Evolutionary conservation across 2,329 filamentous ascomycete species (phyloP).

Genomic region (Arachnomyces sp.): DNA sequence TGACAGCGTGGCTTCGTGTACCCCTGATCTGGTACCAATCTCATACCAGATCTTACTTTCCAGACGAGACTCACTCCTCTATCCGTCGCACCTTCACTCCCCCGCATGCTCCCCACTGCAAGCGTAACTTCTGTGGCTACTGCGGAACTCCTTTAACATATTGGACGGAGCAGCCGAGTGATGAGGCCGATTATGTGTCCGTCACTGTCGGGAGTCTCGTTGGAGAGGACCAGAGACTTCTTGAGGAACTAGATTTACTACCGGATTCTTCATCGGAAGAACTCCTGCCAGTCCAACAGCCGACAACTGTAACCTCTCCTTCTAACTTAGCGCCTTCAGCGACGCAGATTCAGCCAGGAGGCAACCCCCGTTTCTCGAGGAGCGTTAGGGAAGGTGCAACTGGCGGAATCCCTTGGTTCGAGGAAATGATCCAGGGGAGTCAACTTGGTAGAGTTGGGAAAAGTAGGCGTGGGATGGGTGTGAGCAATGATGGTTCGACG

Average conservation of each 20-base stretch:
- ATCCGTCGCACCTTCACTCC: conserved; percentile 64
- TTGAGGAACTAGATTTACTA: conserved; percentile 70
- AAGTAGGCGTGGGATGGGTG: conserved; percentile 49
- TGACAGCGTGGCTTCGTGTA: conserved; percentile 75
- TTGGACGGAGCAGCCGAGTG: conserved; percentile 67
- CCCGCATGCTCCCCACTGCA: conserved; percentile 49
- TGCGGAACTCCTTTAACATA: conserved; percentile 80
- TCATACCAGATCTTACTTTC: conserved; percentile 64
- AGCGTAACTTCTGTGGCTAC: conserved; percentile 82
- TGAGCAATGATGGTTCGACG: conserved; percentile 56
- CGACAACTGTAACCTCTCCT: neutral
- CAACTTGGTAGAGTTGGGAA: conserved; percentile 61
- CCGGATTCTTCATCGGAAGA: conserved; percentile 38
- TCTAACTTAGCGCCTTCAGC: conserved; percentile 7
- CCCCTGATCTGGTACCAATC: conserved; percentile 75
- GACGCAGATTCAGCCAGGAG: conserved; percentile 7
- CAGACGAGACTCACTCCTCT: conserved; percentile 63
- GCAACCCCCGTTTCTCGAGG: conserved; percentile 21
- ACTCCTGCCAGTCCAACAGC: neutral
- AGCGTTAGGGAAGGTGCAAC: conserved; percentile 31
- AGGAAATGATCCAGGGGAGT: conserved; percentile 70
- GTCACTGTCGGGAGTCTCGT: conserved; percentile 72
- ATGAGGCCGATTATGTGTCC: conserved; percentile 70
- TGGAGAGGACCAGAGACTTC: conserved; percentile 60
- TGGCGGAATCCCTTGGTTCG: conserved; percentile 75